Base-by-base conservation (phyloP, 257 asterid genomes). In the Mentha longifolia region DNA sequence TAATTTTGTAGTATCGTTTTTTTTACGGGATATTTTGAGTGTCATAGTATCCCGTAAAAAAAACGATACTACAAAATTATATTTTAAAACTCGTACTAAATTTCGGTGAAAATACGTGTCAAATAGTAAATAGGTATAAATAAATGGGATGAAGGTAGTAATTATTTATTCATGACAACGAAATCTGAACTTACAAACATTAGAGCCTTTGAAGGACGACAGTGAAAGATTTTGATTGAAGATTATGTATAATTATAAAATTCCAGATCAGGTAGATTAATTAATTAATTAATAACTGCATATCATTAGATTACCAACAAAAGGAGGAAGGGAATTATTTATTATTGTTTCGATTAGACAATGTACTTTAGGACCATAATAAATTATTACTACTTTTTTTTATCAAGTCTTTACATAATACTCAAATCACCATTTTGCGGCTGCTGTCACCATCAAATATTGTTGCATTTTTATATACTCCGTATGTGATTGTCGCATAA, bases 201-300 rank as follows among this genome's bases (percentile, higher is more conserved):
- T 28, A 47, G 65, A 69, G 67, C 45, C 60, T 25, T 11, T 68
- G 55, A 62, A 42, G 65, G 52, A 41, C 39, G 75, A 61, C 62
- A 65, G 3, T 7, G 61, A 65, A 65, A 46, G 43, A 62, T 49
- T 49, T 71, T 61, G n/a, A 68, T 63, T 20, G 13, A 43, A 45
- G 19, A 20, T 63, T 16, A 25, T 49, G 12, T 50, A 42, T 54
- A 35, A 11, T 62, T 41, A 66, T 50, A 61, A 61, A 50, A 41
- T 43, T 47, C 19, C 67, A 22, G 50, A 45, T 65, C 11, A 42
- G 41, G 16, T 49, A 5, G 72, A 42, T 52, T 30, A 62, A 57
- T 71, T 57, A 62, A 57, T 71, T 57, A 69, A 57, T 71, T 57
- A 30, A 65, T 59, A 28, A 71, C 71, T 77, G 70, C 61, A 65